Evolutionary conservation across 169 alveolate genomes (phyloP).

Genomic region (Eimeria necatrix): DNA sequence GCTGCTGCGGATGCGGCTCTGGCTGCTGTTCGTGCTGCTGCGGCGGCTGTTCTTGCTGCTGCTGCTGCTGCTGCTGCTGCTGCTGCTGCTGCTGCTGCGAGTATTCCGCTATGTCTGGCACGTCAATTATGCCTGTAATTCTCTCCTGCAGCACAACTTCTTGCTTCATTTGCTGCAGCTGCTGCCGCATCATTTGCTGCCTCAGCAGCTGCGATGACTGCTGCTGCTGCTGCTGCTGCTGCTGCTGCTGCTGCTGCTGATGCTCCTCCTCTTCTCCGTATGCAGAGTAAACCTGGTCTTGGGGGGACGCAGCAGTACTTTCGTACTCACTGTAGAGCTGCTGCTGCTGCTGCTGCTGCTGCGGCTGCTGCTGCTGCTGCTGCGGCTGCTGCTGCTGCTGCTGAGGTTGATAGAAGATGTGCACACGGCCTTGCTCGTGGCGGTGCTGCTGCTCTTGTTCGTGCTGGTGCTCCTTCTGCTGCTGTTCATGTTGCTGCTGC

Average conservation of each 20-base stretch:
- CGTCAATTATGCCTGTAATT: background rate
- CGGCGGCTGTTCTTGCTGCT: constrained; percentile 14
- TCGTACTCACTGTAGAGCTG: no score
- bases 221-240: background rate
- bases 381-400: no score
- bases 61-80: background rate
- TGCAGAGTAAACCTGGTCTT: background rate
- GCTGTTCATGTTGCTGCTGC: no score
- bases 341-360: no score
- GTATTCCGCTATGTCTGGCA: background rate
- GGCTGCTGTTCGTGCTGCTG: background rate
- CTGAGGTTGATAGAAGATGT: no score
- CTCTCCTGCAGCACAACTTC: background rate
- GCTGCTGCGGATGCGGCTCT: constrained; percentile 60
- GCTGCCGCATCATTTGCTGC: constrained; percentile 78
- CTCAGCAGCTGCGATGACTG: constrained; percentile 78
- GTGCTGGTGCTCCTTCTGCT: no score
- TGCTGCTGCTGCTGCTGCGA: background rate
- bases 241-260: constrained; percentile 37
- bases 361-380: no score
- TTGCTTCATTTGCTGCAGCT: background rate
- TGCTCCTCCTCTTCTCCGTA: background rate
- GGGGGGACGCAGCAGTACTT: background rate
- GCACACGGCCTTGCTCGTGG: no score
- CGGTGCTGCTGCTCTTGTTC: no score